Conservation (phyloP, 352 stramenopile genomes). For the Phytophthora pseudosyringae region DNA sequence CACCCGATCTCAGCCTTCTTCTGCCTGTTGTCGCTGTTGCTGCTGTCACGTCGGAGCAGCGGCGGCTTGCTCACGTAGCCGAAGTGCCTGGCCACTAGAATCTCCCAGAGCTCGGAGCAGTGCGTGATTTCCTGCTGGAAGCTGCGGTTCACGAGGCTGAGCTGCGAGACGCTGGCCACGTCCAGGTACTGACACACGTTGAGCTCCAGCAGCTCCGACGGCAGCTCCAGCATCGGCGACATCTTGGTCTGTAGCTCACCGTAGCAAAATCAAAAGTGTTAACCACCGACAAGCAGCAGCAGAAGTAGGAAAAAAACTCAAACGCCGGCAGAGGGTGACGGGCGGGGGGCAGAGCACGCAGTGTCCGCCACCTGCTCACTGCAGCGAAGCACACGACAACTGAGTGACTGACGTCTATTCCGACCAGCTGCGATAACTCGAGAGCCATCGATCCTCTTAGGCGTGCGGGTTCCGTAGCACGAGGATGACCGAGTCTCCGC, state of each 20-base stretch:
- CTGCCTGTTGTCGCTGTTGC: constrained; percentile 1
- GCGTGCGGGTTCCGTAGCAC: constrained; percentile 97
- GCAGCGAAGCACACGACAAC: constrained; percentile 10
- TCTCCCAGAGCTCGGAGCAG: constrained; percentile 46
- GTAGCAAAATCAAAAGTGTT: constrained; percentile 2
- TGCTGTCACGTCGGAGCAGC: background rate
- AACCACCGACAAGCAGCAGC: background rate
- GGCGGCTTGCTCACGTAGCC: constrained; percentile 41
- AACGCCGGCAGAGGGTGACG: constrained; percentile 8
- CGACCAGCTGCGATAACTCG: constrained; percentile 26
- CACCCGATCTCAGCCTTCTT: constrained; percentile 36
- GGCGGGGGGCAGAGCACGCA: constrained; percentile 12
- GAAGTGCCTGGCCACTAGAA: constrained; percentile 49
- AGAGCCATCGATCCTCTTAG: constrained; percentile 35
- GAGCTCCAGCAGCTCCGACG: constrained; percentile 45
- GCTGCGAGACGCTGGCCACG: constrained; percentile 36
- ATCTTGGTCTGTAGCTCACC: background rate
- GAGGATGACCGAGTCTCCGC: constrained; percentile 99
- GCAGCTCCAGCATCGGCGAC: constrained; percentile 36
- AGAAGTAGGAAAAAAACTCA: background rate
- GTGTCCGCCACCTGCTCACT: constrained; percentile 13
- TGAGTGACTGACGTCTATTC: constrained; percentile 35
- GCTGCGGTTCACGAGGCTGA: constrained; percentile 43
- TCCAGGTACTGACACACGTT: constrained; percentile 59
- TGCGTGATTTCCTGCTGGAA: constrained; percentile 40